Conservation (phyloP, 441 rosid species). For the Pelargonium myrrhifolium region DNA sequence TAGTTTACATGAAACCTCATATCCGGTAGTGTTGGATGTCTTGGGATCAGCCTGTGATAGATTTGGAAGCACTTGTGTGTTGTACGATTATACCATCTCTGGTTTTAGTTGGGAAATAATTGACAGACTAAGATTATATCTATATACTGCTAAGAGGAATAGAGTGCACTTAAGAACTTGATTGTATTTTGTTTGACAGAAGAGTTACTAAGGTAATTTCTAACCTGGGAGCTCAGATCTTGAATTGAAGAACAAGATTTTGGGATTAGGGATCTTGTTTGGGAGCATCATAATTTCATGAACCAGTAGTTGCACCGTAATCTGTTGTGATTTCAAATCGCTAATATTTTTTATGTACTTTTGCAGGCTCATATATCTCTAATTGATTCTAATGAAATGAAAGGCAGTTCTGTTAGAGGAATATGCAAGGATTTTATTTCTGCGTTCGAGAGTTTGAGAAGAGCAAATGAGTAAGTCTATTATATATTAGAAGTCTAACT, state of each 20-base stretch:
- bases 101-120: no score
- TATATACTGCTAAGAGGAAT: background rate
- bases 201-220: no score
- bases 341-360: slow-evolving; percentile 10
- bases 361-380: slow-evolving; percentile 53
- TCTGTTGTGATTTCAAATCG: slow-evolving; percentile 5
- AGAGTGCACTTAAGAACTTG: no score
- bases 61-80: no score
- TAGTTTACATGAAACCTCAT: background rate
- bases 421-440: slow-evolving; percentile 52
- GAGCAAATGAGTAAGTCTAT: slow-evolving; percentile 42
- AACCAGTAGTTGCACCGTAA: background rate
- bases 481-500: background rate
- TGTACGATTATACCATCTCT: no score
- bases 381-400: slow-evolving; percentile 19
- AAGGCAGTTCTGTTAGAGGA: slow-evolving; percentile 37
- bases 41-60: background rate
- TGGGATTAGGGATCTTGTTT: background rate
- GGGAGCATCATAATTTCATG: background rate
- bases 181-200: no score
- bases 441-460: slow-evolving; percentile 48
- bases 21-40: background rate
- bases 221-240: background rate
- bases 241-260: background rate
- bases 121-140: no score